phyloP scores from a whole-genome alignment of 2,329 filamentous ascomycete species.

The Emergomyces africanus region DNA sequence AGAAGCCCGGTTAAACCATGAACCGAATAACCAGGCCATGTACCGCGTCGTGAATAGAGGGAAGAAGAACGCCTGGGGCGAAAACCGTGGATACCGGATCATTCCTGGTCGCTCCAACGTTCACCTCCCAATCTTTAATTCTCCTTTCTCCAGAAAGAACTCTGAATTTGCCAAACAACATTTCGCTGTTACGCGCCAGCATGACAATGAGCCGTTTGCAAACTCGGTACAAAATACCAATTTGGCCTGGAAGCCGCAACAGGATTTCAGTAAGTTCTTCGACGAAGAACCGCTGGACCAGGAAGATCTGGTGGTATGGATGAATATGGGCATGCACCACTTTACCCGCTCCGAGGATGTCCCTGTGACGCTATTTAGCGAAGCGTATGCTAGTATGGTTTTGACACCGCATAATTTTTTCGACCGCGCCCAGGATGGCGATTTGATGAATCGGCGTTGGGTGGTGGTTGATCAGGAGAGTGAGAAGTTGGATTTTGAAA shows the following conservation, averaged over 20 bases:
- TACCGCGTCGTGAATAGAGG: slow-evolving; percentile 42
- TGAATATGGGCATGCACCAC: slow-evolving; percentile 47
- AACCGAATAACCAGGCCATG: slow-evolving; percentile 34
- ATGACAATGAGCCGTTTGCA: slow-evolving; percentile 10
- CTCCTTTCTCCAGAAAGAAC: slow-evolving; percentile 33
- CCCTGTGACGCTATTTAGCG: slow-evolving; percentile 37
- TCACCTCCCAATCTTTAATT: slow-evolving; percentile 39
- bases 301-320: slow-evolving; percentile 36
- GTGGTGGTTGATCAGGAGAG: slow-evolving; percentile 14
- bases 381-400: not conserved
- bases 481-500: slow-evolving; percentile 17
- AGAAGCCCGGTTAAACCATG: slow-evolving; percentile 37
- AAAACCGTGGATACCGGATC: slow-evolving; percentile 34
- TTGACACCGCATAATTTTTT: slow-evolving; percentile 7
- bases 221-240: slow-evolving; percentile 6
- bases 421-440: slow-evolving; percentile 20
- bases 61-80: slow-evolving; percentile 37
- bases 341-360: slow-evolving; percentile 42
- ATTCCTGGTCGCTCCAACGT: slow-evolving; percentile 16
- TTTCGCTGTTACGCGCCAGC: slow-evolving; percentile 32
- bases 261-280: slow-evolving; percentile 34
- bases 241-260: slow-evolving; percentile 8
- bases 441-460: slow-evolving; percentile 25
- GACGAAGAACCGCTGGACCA: slow-evolving; percentile 32
- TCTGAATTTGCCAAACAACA: slow-evolving; percentile 40